Conservation (phyloP, 176 grass and related monocot genomes). For the Ampelocalamus luodianensis region DNA sequence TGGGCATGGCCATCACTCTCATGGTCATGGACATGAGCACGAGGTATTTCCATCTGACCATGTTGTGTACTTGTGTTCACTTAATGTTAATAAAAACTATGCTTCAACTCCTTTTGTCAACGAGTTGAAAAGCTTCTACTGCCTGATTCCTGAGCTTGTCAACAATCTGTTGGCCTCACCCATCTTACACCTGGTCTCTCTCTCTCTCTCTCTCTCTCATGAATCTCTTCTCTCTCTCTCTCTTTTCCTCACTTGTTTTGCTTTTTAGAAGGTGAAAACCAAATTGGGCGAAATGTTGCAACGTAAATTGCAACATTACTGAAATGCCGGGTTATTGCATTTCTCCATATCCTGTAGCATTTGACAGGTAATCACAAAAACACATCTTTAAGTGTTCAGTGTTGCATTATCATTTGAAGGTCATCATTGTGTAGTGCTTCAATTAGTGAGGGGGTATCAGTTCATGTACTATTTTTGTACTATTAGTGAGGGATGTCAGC, state of each 20-base stretch:
- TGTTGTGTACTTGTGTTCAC: background rate
- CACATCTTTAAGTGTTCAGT: background rate
- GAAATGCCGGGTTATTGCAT: background rate
- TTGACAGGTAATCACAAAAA: background rate
- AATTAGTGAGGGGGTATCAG: background rate
- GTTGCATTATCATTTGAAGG: background rate
- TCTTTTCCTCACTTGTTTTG: background rate
- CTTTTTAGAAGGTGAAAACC: background rate
- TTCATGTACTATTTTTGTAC: background rate
- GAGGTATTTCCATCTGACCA: constrained; percentile 47
- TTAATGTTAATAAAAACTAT: background rate
- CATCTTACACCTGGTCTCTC: background rate
- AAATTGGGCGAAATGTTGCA: background rate
- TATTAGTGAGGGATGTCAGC: background rate
- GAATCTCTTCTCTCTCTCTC: background rate
- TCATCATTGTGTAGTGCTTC: background rate
- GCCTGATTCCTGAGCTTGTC: background rate
- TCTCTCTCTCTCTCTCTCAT: background rate
- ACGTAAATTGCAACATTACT: background rate
- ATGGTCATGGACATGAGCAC: constrained; percentile 67
- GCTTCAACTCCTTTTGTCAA: background rate
- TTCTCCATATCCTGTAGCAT: background rate
- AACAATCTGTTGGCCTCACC: background rate
- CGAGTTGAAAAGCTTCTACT: background rate
- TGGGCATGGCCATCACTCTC: constrained; percentile 77